Evolutionary conservation across 2,329 filamentous ascomycete species (phyloP), one percentile per base, ranked within the genome.

Genomic region (Ophiostoma sp.): DNA sequence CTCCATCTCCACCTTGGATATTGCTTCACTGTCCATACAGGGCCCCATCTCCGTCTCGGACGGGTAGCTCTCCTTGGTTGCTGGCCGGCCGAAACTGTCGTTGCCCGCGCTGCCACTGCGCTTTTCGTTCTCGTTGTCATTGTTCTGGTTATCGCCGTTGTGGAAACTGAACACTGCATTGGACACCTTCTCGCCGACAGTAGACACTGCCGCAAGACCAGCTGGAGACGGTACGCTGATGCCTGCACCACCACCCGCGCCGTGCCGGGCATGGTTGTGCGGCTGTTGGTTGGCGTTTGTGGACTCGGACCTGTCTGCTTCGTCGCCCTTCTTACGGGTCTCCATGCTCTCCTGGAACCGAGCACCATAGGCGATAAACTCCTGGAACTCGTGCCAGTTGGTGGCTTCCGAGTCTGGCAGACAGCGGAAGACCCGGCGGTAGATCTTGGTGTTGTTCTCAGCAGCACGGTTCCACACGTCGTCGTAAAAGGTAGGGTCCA

Each of bases 331-430:
- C 77, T 81, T 91, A 77, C 74, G 84, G 78, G 80, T 80, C 64
- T 82, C 82, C 82, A 86, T 85, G 75, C 80, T 85, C 73, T 90
- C 88, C 68, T 86, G 85, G 81, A 99, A 97, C 63, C 88, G 86
- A 72, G 90, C 87, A 18, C 85, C 84, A 76, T 97, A 98, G 4
- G 87, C 84, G 67, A 86, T 83, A 75, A 90, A 96, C 72, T 96
- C 90, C 71, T 91, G 89, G 78, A 99, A 99, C 72, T 96, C 91
- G 72, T 90, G 88, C 95, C 95, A 99, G 60, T 90, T 94, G 72
- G 87, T 89, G 40, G 97, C 95, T 75, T 97, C 92, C 66, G 89
- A 97, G 76, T 99, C 95, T 1, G 95, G 95, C 91, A 96, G 96
- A 78, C 93, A 97, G 64, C 93, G 88, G 81, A 99, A 99, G 8